These are phyloP conservation scores for Nemania abortiva DNA, from an alignment of 2,329 filamentous ascomycete species.

Conservation along the genomic window DNA sequence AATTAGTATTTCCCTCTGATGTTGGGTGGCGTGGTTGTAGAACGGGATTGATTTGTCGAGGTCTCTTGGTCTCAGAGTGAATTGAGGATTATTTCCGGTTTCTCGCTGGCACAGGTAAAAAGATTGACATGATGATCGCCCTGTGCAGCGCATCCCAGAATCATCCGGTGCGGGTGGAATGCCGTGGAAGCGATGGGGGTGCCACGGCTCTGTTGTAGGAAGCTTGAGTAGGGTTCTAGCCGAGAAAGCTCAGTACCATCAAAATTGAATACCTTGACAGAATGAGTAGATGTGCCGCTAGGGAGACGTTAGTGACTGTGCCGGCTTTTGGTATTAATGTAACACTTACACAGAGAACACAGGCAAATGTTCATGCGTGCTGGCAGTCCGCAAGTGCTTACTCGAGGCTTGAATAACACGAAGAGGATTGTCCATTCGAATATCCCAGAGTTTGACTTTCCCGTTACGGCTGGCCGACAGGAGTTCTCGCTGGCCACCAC, in stretches of 20 bases:
- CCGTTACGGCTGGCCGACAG: conserved; percentile 92
- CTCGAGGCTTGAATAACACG: conserved; percentile 79
- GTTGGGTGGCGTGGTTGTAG: neutral
- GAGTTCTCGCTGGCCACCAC: conserved; percentile 91
- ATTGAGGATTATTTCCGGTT: conserved; percentile 47
- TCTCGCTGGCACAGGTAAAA: conserved; percentile 75
- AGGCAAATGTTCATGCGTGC: conserved; percentile 94
- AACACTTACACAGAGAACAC: conserved; percentile 89
- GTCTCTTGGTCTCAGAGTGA: conserved; percentile 34
- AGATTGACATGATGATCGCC: conserved; percentile 93
- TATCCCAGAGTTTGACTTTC: conserved; percentile 96
- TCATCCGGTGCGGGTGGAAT: conserved; percentile 94
- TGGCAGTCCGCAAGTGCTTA: conserved; percentile 84
- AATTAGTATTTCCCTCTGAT: neutral
- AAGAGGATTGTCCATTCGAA: conserved; percentile 84
- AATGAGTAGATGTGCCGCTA: conserved; percentile 88
- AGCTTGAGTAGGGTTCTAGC: conserved; percentile 90
- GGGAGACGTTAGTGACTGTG: conserved; percentile 47
- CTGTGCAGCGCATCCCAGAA: conserved; percentile 87
- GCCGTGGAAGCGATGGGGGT: conserved; percentile 88
- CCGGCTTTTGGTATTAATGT: neutral
- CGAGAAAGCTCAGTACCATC: conserved; percentile 82
- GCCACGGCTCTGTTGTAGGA: conserved; percentile 83
- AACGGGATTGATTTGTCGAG: neutral
- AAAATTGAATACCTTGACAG: conserved; percentile 93